Evolutionary conservation across 371 early-diverging fungal genomes (phyloP).

Genomic region (Circinella minor): DNA sequence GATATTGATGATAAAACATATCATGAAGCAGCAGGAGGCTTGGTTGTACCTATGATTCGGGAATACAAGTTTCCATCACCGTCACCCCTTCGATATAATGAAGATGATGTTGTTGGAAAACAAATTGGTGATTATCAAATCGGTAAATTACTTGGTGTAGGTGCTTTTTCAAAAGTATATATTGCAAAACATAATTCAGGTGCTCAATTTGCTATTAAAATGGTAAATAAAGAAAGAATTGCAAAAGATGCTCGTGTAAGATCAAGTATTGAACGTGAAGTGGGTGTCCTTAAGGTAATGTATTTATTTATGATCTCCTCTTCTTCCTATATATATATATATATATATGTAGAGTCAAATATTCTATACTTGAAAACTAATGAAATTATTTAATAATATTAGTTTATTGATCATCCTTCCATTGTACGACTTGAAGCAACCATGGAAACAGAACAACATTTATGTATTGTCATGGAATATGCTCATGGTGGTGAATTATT

Average conservation of each 20-base stretch:
- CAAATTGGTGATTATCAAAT: constrained; percentile 40
- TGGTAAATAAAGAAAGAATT: constrained; percentile 43
- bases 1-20: constrained; percentile 27
- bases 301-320: too few relatives aligned
- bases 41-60: constrained; percentile 23
- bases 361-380: too few relatives aligned
- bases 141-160: constrained; percentile 39
- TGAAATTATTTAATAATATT: neutral
- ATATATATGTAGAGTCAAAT: too few relatives aligned
- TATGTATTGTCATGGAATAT: constrained; percentile 71
- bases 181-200: constrained; percentile 29
- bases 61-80: constrained; percentile 19
- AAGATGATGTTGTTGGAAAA: constrained; percentile 38
- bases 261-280: constrained; percentile 53
- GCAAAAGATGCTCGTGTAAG: constrained; percentile 44
- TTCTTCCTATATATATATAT: too few relatives aligned
- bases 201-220: constrained; percentile 41
- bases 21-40: neutral
- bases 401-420: constrained; percentile 69
- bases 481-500: constrained; percentile 70
- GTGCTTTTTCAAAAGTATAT: constrained; percentile 56
- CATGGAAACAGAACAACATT: constrained; percentile 66
- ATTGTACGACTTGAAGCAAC: constrained; percentile 76
- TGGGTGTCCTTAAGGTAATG: constrained; percentile 46
- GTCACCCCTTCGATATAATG: constrained; percentile 20